Evolutionary conservation across 306 rosid genomes (phyloP), one percentile per base, ranked within the genome.

Genomic region (Begonia fuchsioides): DNA sequence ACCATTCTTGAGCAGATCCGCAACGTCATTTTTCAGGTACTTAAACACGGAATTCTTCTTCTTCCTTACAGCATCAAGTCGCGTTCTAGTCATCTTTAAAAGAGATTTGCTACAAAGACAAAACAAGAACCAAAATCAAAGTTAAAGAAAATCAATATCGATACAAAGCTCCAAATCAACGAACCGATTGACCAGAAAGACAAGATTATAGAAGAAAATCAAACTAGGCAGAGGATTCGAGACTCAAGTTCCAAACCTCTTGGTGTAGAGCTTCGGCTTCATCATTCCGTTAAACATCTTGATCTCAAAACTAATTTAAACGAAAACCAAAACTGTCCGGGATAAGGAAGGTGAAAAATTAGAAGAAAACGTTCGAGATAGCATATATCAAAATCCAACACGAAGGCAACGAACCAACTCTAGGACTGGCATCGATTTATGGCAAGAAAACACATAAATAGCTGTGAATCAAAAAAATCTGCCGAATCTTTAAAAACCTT

Each of bases 281-380:
- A 72, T 51, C n/a, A 86, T 56, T 64, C 68, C 67, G 38, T 69
- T 71, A 38, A 86, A 69, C 83, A 86, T 86, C 49, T 63, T 71
- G 49, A 54, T 43, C 17, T 47, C 70, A 26, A 26, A 26, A 26
- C 35, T 26, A 26, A 3, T 26, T 26, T 26, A 4, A 7, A 26
- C 0, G 32, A 3, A 26, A 26, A 26, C 32, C 5, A 26, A 19
- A 26, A 26, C 7, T 26, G 7, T 26, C 35, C 35, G 35, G 35
- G 35, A 5, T 5, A 26, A 26, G 35, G 35, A 26, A 26, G 35
- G 35, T 26, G 35, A 26, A 26, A 26, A 26, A 26, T 26, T 26
- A 26, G 35, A 26, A 26, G 35, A 26, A 26, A 26, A 26, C 35
- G 7, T 5, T 26, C 35, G 8, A 26, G 8, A 26, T 26, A 26